These are phyloP conservation scores for Globisporangium spiculum DNA, from an alignment of 352 stramenopile species.

Conservation along the genomic window DNA sequence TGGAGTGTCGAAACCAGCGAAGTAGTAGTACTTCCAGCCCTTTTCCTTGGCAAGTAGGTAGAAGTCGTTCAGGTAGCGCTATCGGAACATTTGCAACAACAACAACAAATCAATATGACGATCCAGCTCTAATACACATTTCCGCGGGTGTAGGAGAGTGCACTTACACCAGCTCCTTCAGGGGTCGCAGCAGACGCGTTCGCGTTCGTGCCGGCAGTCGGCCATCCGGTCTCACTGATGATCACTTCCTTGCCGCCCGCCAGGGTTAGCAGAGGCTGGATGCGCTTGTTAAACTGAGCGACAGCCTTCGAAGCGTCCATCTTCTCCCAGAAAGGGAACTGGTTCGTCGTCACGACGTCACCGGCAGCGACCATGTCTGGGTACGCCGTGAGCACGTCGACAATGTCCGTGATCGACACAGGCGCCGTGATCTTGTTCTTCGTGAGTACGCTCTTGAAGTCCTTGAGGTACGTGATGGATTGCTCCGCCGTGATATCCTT, in stretches of 20 bases:
- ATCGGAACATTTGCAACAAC: neutral
- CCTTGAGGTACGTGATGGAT: slow-evolving; percentile 65
- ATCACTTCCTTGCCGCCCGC: slow-evolving; percentile 70
- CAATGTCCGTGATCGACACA: slow-evolving; percentile 80
- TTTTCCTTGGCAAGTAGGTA: slow-evolving; percentile 55
- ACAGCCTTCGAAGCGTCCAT: slow-evolving; percentile 51
- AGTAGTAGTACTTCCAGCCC: slow-evolving; percentile 88
- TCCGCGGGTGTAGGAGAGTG: neutral
- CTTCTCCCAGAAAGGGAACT: slow-evolving; percentile 86
- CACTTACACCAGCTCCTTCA: slow-evolving; percentile 50
- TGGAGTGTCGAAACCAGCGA: slow-evolving; percentile 77
- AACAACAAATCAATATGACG: slow-evolving; percentile 6
- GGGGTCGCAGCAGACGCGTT: slow-evolving; percentile 61
- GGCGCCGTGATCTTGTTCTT: slow-evolving; percentile 54
- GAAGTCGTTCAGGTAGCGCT: slow-evolving; percentile 80
- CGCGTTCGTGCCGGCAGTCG: slow-evolving; percentile 50
- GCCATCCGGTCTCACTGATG: slow-evolving; percentile 84
- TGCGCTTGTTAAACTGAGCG: slow-evolving; percentile 70
- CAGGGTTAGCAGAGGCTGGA: slow-evolving; percentile 63
- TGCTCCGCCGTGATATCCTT: slow-evolving; percentile 67
- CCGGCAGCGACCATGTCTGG: slow-evolving; percentile 69
- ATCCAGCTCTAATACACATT: neutral
- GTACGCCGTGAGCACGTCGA: slow-evolving; percentile 75
- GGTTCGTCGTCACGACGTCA: slow-evolving; percentile 82
- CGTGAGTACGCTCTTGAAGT: slow-evolving; percentile 72